Conservation (phyloP, 805 yeast species). For the Ogataea paradorogensis region DNA sequence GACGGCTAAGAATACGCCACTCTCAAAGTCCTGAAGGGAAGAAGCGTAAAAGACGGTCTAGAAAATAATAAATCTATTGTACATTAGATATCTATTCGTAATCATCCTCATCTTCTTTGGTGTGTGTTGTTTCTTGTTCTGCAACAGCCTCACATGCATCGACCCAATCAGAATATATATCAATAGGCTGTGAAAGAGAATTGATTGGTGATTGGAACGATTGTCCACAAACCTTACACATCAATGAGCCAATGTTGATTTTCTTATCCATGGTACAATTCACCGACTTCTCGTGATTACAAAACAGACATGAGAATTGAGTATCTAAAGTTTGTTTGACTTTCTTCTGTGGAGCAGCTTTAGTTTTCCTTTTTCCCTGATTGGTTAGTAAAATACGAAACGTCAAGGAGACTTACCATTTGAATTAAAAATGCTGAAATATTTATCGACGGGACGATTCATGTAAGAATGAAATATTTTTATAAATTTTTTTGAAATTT, state of each 20-base stretch:
- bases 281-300: constrained; percentile 93
- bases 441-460: constrained; percentile 9
- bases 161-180: constrained; percentile 95
- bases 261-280: constrained; percentile 86
- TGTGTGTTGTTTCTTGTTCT: constrained; percentile 45
- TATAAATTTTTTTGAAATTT: constrained; percentile 5
- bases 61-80: constrained; percentile 11
- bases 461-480: neutral
- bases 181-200: constrained; percentile 84
- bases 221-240: constrained; percentile 94
- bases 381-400: neutral
- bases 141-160: constrained; percentile 93
- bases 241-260: constrained; percentile 75
- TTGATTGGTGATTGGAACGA: constrained; percentile 86
- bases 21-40: neutral
- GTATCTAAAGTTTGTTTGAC: constrained; percentile 77
- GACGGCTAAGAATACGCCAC: constrained; percentile 1
- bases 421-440: neutral
- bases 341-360: constrained; percentile 76
- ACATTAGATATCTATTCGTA: constrained; percentile 13
- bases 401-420: constrained; percentile 6
- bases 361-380: constrained; percentile 64
- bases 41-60: constrained; percentile 4
- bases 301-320: constrained; percentile 85
- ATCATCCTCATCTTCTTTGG: constrained; percentile 24